Base-by-base conservation (phyloP, 139 green algal species). In the Zygnema circumcarinatum region DNA sequence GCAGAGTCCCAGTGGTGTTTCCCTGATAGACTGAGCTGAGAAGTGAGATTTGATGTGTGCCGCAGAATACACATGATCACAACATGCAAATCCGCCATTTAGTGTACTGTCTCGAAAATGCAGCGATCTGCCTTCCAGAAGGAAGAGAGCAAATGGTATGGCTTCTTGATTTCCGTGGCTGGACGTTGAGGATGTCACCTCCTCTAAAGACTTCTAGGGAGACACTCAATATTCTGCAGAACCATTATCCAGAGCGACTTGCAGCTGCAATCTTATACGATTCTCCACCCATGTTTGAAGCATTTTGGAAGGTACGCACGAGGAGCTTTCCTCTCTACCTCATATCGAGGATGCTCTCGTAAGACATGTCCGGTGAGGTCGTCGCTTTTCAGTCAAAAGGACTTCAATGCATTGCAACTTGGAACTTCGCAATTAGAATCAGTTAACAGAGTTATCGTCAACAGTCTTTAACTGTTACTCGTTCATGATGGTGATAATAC, bases 221-320 rank as follows among this genome's bases (percentile, higher is more conserved):
- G 87, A 93, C 90, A 42, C 84, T 94, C 0, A 84, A 68, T 83
- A 94, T 94, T 40, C 88, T 94, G 33, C 92, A 94, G 81, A 87
- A 94, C 69, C 89, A 94, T 75, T 94, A 92, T 85, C 91, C 91
- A 31, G 92, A 94, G 72, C 76, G 91, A 20, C 89, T 94, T 0
- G 88, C 42, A 20, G 29, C 87, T 32, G 92, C 92, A 2, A 35
- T 94, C 38, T 56, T 83, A 0, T 93, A 90, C 74, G 72, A 94
- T 41, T 91, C 92, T 16, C 92, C 92, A 11, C 72, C n/a, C 11
- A 82, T 94, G 39, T 94, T 94, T 76, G n/a, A 72, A 38, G 73
- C 88, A 36, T 93, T 94, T 72, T 94, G 91, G 91, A 89, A 76
- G 68, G 87, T 91, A 72, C 21, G 84, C 33, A 85, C 20, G 33